These are phyloP conservation scores for Trichosporon ovoides DNA, from an alignment of 1,284 basidiomycete species.

Conservation along the genomic window DNA sequence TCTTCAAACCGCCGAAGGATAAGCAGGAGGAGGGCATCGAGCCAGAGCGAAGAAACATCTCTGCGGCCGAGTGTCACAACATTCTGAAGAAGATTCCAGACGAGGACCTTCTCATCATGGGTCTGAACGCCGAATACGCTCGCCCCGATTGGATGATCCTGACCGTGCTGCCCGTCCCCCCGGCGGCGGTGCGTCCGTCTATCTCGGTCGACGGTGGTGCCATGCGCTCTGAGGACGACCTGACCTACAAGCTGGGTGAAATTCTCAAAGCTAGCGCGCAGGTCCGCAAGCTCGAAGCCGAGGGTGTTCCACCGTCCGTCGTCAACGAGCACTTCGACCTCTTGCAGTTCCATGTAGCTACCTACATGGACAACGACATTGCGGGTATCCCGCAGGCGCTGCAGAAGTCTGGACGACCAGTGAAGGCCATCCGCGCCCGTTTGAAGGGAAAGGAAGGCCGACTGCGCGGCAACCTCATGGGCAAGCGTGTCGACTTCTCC, in stretches of 20 bases:
- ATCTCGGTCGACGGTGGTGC: slow-evolving; percentile 94
- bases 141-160: slow-evolving; percentile 99
- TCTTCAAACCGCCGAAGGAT: slow-evolving; percentile 89
- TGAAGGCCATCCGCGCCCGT: slow-evolving; percentile 96
- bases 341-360: slow-evolving; percentile 96
- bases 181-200: slow-evolving; percentile 94
- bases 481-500: slow-evolving; percentile 98
- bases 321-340: slow-evolving; percentile 95
- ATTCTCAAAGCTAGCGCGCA: slow-evolving; percentile 94
- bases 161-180: slow-evolving; percentile 94
- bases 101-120: slow-evolving; percentile 82
- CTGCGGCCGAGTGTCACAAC: slow-evolving; percentile 83
- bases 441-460: slow-evolving; percentile 99
- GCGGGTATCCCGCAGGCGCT: slow-evolving; percentile 95
- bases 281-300: slow-evolving; percentile 87
- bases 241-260: slow-evolving; percentile 97
- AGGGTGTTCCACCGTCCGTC: slow-evolving; percentile 94
- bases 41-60: slow-evolving; percentile 82
- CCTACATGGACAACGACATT: slow-evolving; percentile 99
- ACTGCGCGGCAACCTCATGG: slow-evolving; percentile 97
- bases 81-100: slow-evolving; percentile 90
- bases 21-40: slow-evolving; percentile 78
- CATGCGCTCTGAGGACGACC: slow-evolving; percentile 94
- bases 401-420: slow-evolving; percentile 94
- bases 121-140: slow-evolving; percentile 91